phyloP scores from a whole-genome alignment of 208 protist genomes.

The Acanthamoeba culbertsoni region DNA sequence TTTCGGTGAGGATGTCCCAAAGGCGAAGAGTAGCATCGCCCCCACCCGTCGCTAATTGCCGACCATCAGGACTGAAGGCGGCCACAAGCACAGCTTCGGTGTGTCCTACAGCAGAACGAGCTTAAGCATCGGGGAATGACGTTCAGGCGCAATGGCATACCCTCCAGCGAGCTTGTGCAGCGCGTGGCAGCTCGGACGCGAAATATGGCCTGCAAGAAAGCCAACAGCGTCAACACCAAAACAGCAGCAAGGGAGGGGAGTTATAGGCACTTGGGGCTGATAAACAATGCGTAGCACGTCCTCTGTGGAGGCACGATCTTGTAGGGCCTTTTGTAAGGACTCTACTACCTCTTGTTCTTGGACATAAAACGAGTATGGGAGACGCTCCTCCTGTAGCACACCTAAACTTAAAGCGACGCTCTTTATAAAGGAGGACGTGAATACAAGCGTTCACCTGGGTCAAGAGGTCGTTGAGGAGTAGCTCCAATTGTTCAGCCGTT shows the following conservation, averaged over 20 bases:
- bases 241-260: conserved; percentile 50
- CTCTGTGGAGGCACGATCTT: neutral
- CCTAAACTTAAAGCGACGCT: conserved; percentile 50
- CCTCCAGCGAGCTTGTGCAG: conserved; percentile 48
- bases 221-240: conserved; percentile 90
- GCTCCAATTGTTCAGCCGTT: conserved; percentile 82
- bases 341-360: conserved; percentile 91
- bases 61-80: conserved; percentile 94
- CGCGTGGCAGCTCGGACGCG: conserved; percentile 92
- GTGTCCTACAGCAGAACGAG: conserved; percentile 67
- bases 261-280: neutral
- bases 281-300: conserved; percentile 74
- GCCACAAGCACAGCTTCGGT: conserved; percentile 83
- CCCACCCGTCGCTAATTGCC: conserved; percentile 90
- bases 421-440: conserved; percentile 68
- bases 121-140: neutral
- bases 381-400: conserved; percentile 77
- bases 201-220: conserved; percentile 91
- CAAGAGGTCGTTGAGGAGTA: conserved; percentile 81
- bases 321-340: conserved; percentile 85
- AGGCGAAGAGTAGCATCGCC: conserved; percentile 96
- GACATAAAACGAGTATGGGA: conserved; percentile 96
- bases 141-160: neutral
- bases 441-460: conserved; percentile 63
- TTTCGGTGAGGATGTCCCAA: conserved; percentile 97